Base-by-base conservation (phyloP, 306 rosid genomes). In the Malus sieversii region DNA sequence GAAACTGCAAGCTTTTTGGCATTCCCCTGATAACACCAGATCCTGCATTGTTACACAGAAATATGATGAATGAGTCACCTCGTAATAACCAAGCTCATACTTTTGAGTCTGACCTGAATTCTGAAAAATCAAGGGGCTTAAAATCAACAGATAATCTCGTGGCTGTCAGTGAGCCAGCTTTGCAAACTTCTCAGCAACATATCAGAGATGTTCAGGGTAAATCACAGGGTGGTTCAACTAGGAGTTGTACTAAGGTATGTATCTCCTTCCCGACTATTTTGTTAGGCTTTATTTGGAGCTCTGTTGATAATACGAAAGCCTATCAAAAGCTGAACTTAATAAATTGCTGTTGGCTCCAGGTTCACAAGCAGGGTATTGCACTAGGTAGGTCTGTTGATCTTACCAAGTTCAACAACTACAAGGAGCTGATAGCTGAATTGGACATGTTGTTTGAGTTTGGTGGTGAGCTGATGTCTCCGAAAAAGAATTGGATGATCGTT, bases 361-460 rank as follows among this genome's bases (percentile, higher is more conserved):
- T 95, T 76, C 97, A 95, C 79, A 95, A 95, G 92, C 96, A 92
- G 87, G 99, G 99, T 68, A 92, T 92, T 72, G 97, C 97, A 9
- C 96, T 95, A 63, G 99, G 99, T 79, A 89, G 99, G 83, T 95
- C 97, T 2, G 90, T 95, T 44, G 99, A 95, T 85, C 97, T 95
- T 62, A 76, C 92, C 12, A 95, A 90, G 85, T 95, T 95, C 83
- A 85, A 84, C 71, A 80, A 85, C 74, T 95, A 95, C 48, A 90
- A 79, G 33, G 97, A 92, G 78, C 81, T 95, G 83, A 76, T 89
- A 64, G 84, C 88, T 68, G 99, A 92, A 77, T 84, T 95, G 78
- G 99, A 95, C 74, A 87, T 76, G 53, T 73, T 95, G 68, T 95
- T 95, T 82, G 93, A 89, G 62, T 92, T 95, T 76, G 90, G 82